These are phyloP conservation scores for Gracilaria vermiculophylla DNA, from an alignment of 23 red algal species.

Conservation along the genomic window DNA sequence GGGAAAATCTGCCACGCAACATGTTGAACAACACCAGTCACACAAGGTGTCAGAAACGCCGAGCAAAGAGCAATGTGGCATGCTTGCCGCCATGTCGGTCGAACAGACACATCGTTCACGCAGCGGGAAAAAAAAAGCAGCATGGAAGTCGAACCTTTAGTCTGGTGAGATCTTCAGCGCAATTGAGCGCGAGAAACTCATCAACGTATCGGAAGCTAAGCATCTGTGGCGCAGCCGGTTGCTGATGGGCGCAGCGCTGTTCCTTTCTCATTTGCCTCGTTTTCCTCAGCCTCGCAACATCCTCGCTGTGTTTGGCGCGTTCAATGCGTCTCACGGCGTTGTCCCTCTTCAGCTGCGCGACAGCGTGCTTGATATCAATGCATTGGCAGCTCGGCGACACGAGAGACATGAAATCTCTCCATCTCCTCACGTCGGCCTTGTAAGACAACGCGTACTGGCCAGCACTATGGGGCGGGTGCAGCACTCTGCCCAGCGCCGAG, in stretches of 20 bases:
- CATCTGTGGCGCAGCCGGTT: not conserved
- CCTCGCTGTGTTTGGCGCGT: conserved; percentile 6
- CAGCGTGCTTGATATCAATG: conserved; percentile 12
- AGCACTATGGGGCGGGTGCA: conserved; percentile 23
- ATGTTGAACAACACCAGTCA: not conserved
- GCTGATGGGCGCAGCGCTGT: not conserved
- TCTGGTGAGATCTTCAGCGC: conserved; percentile 53
- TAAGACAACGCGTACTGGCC: conserved; percentile 49
- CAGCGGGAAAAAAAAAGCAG: not conserved
- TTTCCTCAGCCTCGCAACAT: not conserved
- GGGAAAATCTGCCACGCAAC: conserved; percentile 39
- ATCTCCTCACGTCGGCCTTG: conserved; percentile 15
- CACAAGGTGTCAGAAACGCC: not conserved
- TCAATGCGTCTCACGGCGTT: conserved; percentile 20
- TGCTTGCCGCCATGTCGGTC: no score
- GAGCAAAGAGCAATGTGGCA: no score
- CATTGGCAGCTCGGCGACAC: not conserved
- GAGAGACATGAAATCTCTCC: conserved; percentile 44
- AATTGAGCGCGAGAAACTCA: conserved; percentile 57
- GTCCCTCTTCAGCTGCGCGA: not conserved
- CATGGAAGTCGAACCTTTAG: conserved; percentile 36
- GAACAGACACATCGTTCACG: no score
- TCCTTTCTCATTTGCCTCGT: conserved; percentile 15
- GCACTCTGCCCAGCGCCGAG: conserved; percentile 52
- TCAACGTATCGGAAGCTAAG: conserved; percentile 74